Evolutionary conservation across 2,329 filamentous ascomycete genomes (phyloP), one percentile per base, ranked within the genome.

Genomic region (Fusarium sp.): DNA sequence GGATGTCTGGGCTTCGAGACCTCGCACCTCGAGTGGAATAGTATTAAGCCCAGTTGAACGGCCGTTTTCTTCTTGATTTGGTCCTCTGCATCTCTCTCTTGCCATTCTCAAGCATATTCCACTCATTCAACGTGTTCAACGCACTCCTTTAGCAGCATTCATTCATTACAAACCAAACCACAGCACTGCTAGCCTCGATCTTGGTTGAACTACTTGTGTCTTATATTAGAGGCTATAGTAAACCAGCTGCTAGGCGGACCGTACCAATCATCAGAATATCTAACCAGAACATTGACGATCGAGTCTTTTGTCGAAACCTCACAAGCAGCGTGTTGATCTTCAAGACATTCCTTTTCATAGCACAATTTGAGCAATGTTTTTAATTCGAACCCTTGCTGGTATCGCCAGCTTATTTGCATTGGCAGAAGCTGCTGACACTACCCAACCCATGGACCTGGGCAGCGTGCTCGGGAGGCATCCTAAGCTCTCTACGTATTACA

Each of bases 401-500:
- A 20, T 78, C 14, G 71, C 65, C 74, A 54, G 77, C 66, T 32
- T 77, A 14, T 30, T 72, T 6, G 54, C 52, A 27, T 55, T 72
- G 14, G 62, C 34, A 32, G 45, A 59, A n/a, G 66, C 71, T 7
- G 72, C 72, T 42, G 59, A 58, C 20, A 67, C 72, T 14, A 69
- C 73, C 10, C 63, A 69, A 2, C 67, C 67, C 5, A 64, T 76
- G 29, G 81, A 84, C 64, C 68, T 86, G 47, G 82, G 81, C 3
- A 77, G 76, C 10, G 77, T 84, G 24, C 71, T 86, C 15, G 73
- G 77, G 8, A 76, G 73, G 6, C 78, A 83, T 51, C 76, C 77
- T 58, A 82, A 85, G 52, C 77, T 86, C 40, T 81, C 79, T 11
- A 85, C 79, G 3, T 85, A 82, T 68, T 82, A 83, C 66, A 75